Evolutionary conservation across 352 stramenopile species (phyloP).

Genomic region (Globisporangium uncinulatum): DNA sequence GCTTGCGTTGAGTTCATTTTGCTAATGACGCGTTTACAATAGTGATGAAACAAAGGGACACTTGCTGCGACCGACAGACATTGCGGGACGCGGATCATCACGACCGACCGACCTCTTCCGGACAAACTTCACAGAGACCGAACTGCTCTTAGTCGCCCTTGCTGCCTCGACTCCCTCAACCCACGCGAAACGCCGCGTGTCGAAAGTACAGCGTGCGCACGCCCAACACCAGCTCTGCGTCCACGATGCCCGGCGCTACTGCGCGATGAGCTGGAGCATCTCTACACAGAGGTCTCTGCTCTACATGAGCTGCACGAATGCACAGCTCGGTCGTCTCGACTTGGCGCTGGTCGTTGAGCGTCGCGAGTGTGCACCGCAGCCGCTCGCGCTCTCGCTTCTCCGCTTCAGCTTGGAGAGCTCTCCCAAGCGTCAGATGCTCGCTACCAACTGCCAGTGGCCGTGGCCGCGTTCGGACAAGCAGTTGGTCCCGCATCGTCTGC

Average conservation of each 20-base stretch:
- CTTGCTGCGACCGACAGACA: too few species aligned
- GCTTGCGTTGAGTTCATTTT: too few species aligned
- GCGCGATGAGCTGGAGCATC: neutral
- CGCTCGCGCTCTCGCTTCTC: constrained; percentile 2
- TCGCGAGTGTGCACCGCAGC: neutral
- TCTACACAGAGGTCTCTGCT: too few species aligned
- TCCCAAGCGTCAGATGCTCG: neutral
- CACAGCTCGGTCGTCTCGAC: neutral
- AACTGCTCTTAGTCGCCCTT: too few species aligned
- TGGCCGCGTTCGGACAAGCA: neutral
- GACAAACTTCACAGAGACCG: too few species aligned
- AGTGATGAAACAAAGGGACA: neutral
- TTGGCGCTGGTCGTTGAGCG: neutral
- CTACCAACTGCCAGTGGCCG: too few species aligned
- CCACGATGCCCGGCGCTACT: neutral
- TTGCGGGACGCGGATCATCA: too few species aligned
- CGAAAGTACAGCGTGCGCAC: constrained; percentile 30
- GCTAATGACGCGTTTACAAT: too few species aligned
- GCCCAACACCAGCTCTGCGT: constrained; percentile 25
- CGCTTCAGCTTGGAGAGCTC: neutral
- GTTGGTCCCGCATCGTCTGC: constrained; percentile 26
- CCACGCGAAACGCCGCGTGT: neutral
- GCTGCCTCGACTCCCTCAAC: too few species aligned
- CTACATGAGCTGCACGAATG: too few species aligned
- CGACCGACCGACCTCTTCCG: too few species aligned